Evolutionary conservation across 2,329 filamentous ascomycete genomes (phyloP), one percentile per base, ranked within the genome.

Genomic region (Dryadomyces quercivorus): DNA sequence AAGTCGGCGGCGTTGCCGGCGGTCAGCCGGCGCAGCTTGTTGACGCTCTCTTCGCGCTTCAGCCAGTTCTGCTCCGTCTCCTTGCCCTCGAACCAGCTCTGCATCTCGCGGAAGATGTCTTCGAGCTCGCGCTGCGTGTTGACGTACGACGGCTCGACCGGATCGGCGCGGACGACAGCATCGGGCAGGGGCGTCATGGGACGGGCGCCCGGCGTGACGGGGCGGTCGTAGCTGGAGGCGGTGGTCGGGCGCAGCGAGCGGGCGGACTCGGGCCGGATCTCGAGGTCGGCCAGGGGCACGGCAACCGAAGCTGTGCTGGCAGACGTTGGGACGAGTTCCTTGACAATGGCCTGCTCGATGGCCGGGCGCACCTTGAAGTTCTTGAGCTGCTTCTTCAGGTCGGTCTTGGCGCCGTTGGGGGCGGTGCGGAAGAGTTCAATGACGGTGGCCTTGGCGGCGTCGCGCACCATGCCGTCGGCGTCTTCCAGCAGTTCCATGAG

Each of bases 61-160:
- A 88, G 67, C 92, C 92, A 97, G 64, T 97, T 97, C 57, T 87
- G 82, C 65, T 97, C 92, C 0, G 86, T 82, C 70, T 97, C 92
- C 65, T 77, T 88, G 52, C 91, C 91, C 61, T 96, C 90, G 59
- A 96, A 96, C 65, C 78, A 78, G 53, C 76, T 76, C 36, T 84
- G 75, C 88, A 97, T 95, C 36, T 87, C 84, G 60, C 81, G 82
- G 65, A 95, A 83, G 1, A 86, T 82, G 26, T 95, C 90, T 57
- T 96, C 91, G n/a, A 97, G 73, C 65, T 96, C 90, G 61, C 88
- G 80, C 60, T 85, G 77, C 1, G 90, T 92, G 62, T 91, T 88
- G 55, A 95, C 82, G 64, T 92, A 90, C 31, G 86, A 73, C 2
- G 91, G 89, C 53, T 95, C 88, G 61, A 94, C 80, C 3, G 76